A percentile compares a stretch with the other conserved stretches of the same genome.
Conservation (phyloP, 2,329 filamentous ascomycete species). For the Phoma sp. region DNA sequence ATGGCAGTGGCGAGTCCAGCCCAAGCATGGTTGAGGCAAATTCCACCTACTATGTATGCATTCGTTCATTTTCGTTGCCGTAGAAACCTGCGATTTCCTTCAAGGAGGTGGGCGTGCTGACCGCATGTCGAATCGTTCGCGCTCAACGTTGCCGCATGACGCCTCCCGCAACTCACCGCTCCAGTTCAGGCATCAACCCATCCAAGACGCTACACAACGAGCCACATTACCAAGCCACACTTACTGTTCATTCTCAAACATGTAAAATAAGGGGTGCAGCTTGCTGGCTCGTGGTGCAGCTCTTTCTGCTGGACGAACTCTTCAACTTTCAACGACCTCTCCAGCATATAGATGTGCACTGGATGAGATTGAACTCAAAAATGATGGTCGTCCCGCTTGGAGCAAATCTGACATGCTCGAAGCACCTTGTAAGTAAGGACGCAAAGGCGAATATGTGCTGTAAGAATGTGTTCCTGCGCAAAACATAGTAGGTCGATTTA, state of each 20-base stretch:
- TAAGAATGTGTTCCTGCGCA: too few species aligned
- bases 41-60: too few species aligned
- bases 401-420: too few species aligned
- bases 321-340: background rate
- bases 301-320: background rate
- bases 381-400: too few species aligned
- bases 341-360: background rate
- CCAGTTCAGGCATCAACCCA: background rate
- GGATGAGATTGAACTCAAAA: too few species aligned
- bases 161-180: background rate
- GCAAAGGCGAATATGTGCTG: too few species aligned
- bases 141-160: slow-evolving; percentile 2
- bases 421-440: too few species aligned
- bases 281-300: background rate
- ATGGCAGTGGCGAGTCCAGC: slow-evolving; percentile 6
- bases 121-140: background rate
- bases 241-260: background rate
- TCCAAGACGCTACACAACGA: background rate
- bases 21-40: background rate
- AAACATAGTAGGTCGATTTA: too few species aligned
- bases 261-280: background rate
- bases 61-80: too few species aligned
- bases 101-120: background rate
- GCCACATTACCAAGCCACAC: background rate
- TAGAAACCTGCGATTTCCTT: too few species aligned